phyloP scores from a whole-genome alignment of 352 stramenopile species.

The Globisporangium orthogonon region DNA sequence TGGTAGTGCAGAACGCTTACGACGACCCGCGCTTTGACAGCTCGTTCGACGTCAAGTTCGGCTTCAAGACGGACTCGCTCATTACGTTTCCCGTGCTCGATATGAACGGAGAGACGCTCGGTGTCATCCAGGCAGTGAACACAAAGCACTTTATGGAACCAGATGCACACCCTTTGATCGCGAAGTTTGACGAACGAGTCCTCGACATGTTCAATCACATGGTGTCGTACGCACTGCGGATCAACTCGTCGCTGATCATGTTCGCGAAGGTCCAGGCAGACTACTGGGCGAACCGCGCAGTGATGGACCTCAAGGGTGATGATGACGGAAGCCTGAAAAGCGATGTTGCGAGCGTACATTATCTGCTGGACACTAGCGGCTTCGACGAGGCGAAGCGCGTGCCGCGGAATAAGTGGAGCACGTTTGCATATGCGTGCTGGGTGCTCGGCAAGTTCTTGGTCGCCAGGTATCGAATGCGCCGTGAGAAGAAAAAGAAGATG shows the following conservation, averaged over 20 bases:
- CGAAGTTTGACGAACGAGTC: conserved; percentile 53
- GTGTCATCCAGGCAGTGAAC: conserved; percentile 63
- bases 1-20: conserved; percentile 69
- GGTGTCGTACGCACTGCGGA: conserved; percentile 46
- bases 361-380: conserved; percentile 47
- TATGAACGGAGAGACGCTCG: conserved; percentile 56
- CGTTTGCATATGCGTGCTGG: conserved; percentile 63
- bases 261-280: conserved; percentile 77
- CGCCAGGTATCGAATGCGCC: conserved; percentile 21
- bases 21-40: conserved; percentile 73
- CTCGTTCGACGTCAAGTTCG: conserved; percentile 75
- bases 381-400: conserved; percentile 65
- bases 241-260: conserved; percentile 78
- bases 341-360: conserved; percentile 66
- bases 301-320: conserved; percentile 19
- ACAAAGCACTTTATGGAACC: conserved; percentile 39
- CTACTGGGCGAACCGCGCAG: conserved; percentile 60
- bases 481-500: conserved; percentile 2
- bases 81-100: conserved; percentile 69
- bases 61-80: conserved; percentile 78
- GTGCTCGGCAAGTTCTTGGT: conserved; percentile 49
- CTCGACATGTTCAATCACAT: conserved; percentile 58
- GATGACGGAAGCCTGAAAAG: conserved; percentile 36
- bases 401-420: conserved; percentile 69
- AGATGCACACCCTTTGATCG: conserved; percentile 34